Conservation (phyloP, 176 grass and related monocot genomes). For the Otatea glauca region DNA sequence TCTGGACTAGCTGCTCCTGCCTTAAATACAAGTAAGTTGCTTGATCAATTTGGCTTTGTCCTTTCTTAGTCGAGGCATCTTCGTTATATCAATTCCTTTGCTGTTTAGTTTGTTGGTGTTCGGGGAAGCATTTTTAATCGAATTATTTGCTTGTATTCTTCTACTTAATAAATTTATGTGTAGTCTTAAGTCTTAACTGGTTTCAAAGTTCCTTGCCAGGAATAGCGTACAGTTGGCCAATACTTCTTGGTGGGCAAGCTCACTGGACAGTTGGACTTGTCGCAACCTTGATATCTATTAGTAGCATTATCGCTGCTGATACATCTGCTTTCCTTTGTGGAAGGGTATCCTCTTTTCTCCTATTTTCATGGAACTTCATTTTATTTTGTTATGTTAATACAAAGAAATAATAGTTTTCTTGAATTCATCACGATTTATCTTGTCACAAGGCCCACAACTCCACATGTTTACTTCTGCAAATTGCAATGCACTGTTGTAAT, state of each 20-base stretch:
- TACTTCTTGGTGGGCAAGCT: constrained; percentile 85
- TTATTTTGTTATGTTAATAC: not conserved
- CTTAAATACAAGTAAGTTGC: constrained; percentile 78
- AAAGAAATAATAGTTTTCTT: not conserved
- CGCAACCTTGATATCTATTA: constrained; percentile 93
- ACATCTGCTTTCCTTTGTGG: constrained; percentile 93
- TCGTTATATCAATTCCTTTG: not conserved
- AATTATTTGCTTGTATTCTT: constrained; percentile 5
- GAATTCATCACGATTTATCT: not conserved
- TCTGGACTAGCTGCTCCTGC: constrained; percentile 82
- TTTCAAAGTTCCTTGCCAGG: constrained; percentile 48
- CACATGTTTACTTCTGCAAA: not conserved
- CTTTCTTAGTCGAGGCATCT: not conserved
- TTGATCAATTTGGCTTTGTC: constrained; percentile 14
- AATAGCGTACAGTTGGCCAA: constrained; percentile 72
- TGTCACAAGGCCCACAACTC: constrained; percentile 6
- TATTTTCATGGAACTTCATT: constrained; percentile 11
- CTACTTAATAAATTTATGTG: not conserved
- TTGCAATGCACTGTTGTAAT: constrained; percentile 12
- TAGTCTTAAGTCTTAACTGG: constrained; percentile 37
- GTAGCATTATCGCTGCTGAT: constrained; percentile 95
- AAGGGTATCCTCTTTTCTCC: constrained; percentile 65
- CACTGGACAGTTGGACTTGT: constrained; percentile 97
- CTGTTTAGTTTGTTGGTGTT: constrained; percentile 21
- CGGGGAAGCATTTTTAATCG: not conserved